Evolutionary conservation across 2,329 filamentous ascomycete species (phyloP).

Genomic region (Colletotrichum caudatum): DNA sequence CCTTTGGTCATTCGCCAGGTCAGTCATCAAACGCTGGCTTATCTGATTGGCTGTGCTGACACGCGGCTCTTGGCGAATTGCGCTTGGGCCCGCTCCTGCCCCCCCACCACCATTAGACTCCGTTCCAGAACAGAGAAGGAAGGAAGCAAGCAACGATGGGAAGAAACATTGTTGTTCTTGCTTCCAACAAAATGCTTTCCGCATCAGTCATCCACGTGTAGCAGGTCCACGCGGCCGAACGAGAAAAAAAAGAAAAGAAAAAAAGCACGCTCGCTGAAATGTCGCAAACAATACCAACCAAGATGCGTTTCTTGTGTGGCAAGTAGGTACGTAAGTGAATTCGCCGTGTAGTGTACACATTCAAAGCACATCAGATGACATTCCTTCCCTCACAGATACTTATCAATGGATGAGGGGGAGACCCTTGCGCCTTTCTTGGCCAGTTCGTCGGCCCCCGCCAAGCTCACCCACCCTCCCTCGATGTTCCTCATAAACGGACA

Average conservation of each 20-base stretch:
- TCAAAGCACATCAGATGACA: constrained; percentile 34
- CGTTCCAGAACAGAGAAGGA: constrained; percentile 39
- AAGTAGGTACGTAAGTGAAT: too few species aligned
- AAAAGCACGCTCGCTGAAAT: not conserved
- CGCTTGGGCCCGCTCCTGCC: constrained; percentile 5
- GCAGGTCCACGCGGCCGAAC: not conserved
- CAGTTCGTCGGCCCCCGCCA: constrained; percentile 12
- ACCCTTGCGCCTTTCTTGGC: constrained; percentile 15
- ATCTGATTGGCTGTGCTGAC: constrained; percentile 15
- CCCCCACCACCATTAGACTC: constrained; percentile 16
- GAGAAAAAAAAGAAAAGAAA: too few species aligned
- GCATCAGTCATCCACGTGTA: not conserved
- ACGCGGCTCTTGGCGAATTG: constrained; percentile 37
- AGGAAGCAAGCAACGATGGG: constrained; percentile 23
- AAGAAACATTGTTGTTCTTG: constrained; percentile 4
- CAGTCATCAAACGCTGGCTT: not conserved
- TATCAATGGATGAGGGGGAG: not conserved
- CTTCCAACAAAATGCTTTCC: constrained; percentile 2
- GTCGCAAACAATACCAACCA: not conserved
- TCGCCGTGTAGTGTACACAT: not conserved
- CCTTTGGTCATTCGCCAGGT: constrained; percentile 13
- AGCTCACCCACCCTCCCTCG: constrained; percentile 15
- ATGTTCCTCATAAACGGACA: not conserved
- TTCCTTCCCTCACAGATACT: constrained; percentile 10
- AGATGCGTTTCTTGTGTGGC: not conserved